Evolutionary conservation across 768 basidiomycete species (phyloP).

Genomic region (Lentinula boryana): DNA sequence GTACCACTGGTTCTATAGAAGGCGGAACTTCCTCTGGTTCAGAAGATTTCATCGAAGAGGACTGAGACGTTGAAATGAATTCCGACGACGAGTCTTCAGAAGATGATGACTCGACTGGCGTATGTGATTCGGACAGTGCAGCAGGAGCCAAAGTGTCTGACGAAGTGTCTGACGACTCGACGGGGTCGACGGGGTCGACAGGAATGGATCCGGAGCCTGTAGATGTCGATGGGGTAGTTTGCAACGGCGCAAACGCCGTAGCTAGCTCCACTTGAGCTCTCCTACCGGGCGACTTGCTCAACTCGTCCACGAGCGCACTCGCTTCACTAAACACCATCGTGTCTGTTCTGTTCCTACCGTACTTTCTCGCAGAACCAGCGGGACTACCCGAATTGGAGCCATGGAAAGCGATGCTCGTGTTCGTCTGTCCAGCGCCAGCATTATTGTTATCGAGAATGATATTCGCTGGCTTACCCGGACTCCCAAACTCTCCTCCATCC

Average conservation of each 20-base stretch:
- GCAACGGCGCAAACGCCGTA: background rate
- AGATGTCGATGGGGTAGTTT: background rate
- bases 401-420: background rate
- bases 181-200: background rate
- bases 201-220: background rate
- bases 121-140: background rate
- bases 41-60: background rate
- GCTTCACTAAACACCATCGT: constrained; percentile 42
- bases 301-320: constrained; percentile 1
- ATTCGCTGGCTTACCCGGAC: background rate
- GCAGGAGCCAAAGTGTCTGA: background rate
- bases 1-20: background rate
- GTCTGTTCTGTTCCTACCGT: constrained; percentile 42
- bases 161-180: background rate
- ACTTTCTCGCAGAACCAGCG: constrained; percentile 23
- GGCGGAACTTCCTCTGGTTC: background rate
- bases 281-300: background rate
- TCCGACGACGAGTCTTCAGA: background rate
- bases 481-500: background rate
- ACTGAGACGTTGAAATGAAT: background rate
- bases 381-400: background rate
- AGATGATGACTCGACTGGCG: background rate
- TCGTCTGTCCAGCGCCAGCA: background rate
- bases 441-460: background rate
- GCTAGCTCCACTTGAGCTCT: background rate